Percentiles rank a stretch among this genome's conserved stretches.
Evolutionary conservation across 2,329 filamentous ascomycete genomes (phyloP).

Genomic region (Beauveria sp.): DNA sequence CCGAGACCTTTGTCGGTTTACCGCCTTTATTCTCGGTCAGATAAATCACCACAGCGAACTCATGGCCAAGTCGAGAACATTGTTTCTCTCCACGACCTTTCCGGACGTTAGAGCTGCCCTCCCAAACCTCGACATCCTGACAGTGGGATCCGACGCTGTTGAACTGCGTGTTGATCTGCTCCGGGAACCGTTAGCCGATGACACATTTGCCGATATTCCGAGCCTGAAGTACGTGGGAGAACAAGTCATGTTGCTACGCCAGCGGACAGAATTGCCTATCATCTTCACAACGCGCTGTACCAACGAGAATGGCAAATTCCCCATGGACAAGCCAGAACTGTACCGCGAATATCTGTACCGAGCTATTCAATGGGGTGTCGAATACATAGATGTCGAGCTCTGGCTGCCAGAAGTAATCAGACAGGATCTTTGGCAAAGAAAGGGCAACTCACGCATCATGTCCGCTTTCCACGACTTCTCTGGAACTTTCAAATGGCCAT

Average conservation of each 20-base stretch:
- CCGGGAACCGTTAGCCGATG: slow-evolving; percentile 60
- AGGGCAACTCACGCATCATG: slow-evolving; percentile 77
- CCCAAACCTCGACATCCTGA: slow-evolving; percentile 79
- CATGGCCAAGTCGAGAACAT: slow-evolving; percentile 70
- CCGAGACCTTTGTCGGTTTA: slow-evolving; percentile 69
- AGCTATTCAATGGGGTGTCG: slow-evolving; percentile 81
- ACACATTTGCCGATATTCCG: slow-evolving; percentile 56
- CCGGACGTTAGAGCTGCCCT: slow-evolving; percentile 76
- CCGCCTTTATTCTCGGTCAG: slow-evolving; percentile 73
- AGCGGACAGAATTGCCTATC: slow-evolving; percentile 81
- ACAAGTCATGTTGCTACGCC: slow-evolving; percentile 76
- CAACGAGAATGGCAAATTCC: slow-evolving; percentile 75
- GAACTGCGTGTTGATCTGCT: slow-evolving; percentile 79
- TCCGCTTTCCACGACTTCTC: slow-evolving; percentile 91
- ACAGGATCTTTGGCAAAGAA: slow-evolving; percentile 56
- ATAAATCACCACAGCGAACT: slow-evolving; percentile 70
- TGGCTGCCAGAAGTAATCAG: slow-evolving; percentile 77
- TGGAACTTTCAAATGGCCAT: slow-evolving; percentile 76
- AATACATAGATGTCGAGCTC: slow-evolving; percentile 84
- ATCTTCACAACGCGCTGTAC: slow-evolving; percentile 82
- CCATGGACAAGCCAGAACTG: slow-evolving; percentile 68
- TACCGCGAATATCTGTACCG: slow-evolving; percentile 76
- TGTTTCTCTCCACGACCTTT: slow-evolving; percentile 83
- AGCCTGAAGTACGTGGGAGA: slow-evolving; percentile 79
- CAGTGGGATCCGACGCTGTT: slow-evolving; percentile 78